Percentiles rank a stretch among this genome's conserved stretches.
These are phyloP conservation scores for Sarocladium oryzae DNA, from an alignment of 2,329 filamentous ascomycete genomes.

Conservation along the genomic window DNA sequence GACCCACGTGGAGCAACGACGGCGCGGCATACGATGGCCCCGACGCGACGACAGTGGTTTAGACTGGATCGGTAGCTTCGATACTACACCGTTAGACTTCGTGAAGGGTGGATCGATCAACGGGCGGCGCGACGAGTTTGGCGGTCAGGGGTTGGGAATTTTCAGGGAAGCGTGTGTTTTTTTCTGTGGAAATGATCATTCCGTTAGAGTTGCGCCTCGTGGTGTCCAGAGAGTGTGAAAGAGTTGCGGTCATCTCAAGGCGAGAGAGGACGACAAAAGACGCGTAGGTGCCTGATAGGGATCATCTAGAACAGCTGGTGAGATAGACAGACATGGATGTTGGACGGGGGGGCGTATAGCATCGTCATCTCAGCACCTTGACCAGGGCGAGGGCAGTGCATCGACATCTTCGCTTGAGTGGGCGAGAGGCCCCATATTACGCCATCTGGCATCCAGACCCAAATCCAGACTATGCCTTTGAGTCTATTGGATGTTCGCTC, in stretches of 20 bases:
- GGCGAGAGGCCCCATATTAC: background rate
- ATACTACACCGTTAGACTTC: too few species aligned
- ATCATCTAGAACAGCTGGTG: background rate
- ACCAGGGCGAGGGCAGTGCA: background rate
- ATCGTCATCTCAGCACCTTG: background rate
- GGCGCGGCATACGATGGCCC: background rate
- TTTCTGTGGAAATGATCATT: background rate
- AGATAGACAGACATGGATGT: too few species aligned
- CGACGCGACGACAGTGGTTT: too few species aligned
- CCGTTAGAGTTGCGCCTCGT: background rate
- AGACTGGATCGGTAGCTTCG: too few species aligned
- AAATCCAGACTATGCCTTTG: background rate
- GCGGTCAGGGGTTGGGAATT: background rate
- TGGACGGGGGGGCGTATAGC: too few species aligned
- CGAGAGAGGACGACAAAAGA: background rate
- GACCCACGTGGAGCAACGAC: conserved; percentile 3
- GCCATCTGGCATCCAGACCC: background rate
- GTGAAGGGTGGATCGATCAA: too few species aligned
- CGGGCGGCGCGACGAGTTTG: too few species aligned
- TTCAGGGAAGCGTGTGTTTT: too few species aligned
- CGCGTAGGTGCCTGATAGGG: background rate
- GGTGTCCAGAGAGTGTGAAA: too few species aligned
- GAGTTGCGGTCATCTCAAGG: background rate
- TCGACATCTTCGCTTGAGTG: background rate
- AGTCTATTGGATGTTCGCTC: background rate